These are phyloP conservation scores for Phellopilus nigrolimitatus DNA, from an alignment of 1,284 basidiomycete genomes.

Conservation along the genomic window DNA sequence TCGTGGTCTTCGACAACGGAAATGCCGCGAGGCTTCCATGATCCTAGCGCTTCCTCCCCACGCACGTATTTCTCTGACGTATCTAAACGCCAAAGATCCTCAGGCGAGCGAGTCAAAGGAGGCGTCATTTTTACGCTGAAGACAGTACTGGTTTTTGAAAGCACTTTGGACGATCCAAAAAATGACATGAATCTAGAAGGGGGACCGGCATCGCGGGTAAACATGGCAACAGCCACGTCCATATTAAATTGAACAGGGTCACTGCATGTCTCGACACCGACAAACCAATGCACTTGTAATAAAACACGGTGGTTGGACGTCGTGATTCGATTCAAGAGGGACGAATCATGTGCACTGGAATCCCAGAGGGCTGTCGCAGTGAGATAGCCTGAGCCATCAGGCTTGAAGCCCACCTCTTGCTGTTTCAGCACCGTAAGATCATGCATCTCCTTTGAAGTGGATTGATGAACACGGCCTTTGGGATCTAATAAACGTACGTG, in stretches of 20 bases:
- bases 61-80: constrained; percentile 91
- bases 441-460: constrained; percentile 60
- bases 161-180: constrained; percentile 70
- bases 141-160: constrained; percentile 73
- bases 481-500: constrained; percentile 81
- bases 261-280: constrained; percentile 79
- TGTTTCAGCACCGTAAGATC: constrained; percentile 72
- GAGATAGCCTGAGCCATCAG: constrained; percentile 77
- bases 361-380: constrained; percentile 84
- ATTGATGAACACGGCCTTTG: constrained; percentile 77
- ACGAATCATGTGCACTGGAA: constrained; percentile 85
- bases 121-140: constrained; percentile 82
- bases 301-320: constrained; percentile 74
- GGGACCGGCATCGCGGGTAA: constrained; percentile 80
- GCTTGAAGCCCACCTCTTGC: constrained; percentile 65
- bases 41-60: constrained; percentile 79
- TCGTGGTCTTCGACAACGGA: constrained; percentile 84
- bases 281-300: constrained; percentile 70
- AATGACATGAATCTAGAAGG: constrained; percentile 74
- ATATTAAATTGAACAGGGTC: constrained; percentile 83
- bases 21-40: constrained; percentile 86
- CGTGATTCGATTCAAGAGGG: constrained; percentile 84
- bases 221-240: constrained; percentile 86
- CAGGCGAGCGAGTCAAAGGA: constrained; percentile 79
- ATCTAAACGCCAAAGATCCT: constrained; percentile 92